Conservation (phyloP, 495 filamentous ascomycete genomes). For the Parmelia sp. region DNA sequence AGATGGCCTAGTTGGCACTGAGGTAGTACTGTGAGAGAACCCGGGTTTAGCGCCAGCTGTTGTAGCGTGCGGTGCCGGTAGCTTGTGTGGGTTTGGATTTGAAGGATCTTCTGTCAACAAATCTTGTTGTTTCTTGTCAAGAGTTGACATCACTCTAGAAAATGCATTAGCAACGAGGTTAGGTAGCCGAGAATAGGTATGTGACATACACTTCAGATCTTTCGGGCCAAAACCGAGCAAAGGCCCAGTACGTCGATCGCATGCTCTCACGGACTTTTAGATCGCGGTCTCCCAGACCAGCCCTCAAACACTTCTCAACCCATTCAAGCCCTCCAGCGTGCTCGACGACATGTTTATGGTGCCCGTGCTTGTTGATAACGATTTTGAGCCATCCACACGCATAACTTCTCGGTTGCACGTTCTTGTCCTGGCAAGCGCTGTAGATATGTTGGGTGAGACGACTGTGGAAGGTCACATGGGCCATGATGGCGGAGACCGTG, state of each 20-base stretch:
- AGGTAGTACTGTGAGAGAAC: constrained; percentile 49
- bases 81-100: constrained; percentile 65
- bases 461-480: constrained; percentile 66
- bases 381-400: constrained; percentile 79
- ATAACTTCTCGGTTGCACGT: constrained; percentile 72
- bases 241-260: constrained; percentile 79
- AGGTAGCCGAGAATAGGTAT: neutral
- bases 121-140: constrained; percentile 68
- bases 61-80: constrained; percentile 36
- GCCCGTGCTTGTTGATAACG: constrained; percentile 66
- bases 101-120: constrained; percentile 70
- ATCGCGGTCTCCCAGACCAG: constrained; percentile 78
- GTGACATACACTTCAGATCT: constrained; percentile 62
- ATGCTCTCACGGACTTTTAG: constrained; percentile 78
- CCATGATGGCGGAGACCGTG: constrained; percentile 68
- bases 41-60: constrained; percentile 44
- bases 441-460: constrained; percentile 80
- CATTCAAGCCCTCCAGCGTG: constrained; percentile 73
- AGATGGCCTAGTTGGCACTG: constrained; percentile 44
- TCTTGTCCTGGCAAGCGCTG: constrained; percentile 81
- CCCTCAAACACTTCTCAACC: constrained; percentile 82
- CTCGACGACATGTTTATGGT: constrained; percentile 75
- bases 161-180: constrained; percentile 29
- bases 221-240: constrained; percentile 67
- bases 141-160: constrained; percentile 59